Evolutionary conservation across 2,329 filamentous ascomycete species (phyloP), one percentile per base, ranked within the genome.

Genomic region (Leptosphaerulina australis): DNA sequence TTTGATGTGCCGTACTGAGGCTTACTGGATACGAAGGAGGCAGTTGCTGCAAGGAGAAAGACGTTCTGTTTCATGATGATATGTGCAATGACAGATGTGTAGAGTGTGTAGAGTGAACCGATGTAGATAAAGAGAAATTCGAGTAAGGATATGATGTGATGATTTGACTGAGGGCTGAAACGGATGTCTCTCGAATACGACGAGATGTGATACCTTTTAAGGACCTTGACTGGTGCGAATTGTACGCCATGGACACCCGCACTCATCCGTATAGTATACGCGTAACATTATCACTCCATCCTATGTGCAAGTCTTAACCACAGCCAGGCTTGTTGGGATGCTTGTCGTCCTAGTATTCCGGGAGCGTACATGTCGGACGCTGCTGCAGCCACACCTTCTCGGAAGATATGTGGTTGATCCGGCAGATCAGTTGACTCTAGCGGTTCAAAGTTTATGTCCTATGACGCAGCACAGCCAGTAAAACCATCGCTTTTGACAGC

Each of bases 31-130:
- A n/a, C 51, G 9, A 58, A 14, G 3, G 50, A 44, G 14, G 38
- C 48, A 3, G 48, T 44, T n/a, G 39, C 33, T 34, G 46, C 51
- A 10, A 46, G 37, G 26, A 40, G 25, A 14, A 55, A 25, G 5
- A 49, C 21, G 17, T 43, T 44, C 28, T 46, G 51, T 43, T 44
- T 55, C 49, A 52, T 52, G 37, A 12, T 50, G 47, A n/a, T 12
- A 7, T 33, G 17, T 22, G 20, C 10, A 17, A n/a, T 25, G 12
- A 9, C 8, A 17, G 10, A 8, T 36, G 18, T 14, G 15, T 21
- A 9, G 14, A 5, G 33, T 22, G 10, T 5, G n/a, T 2, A 4
- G 3, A 8, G 2, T 5, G 8, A 36, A 4, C 14, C 14, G 20
- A 9, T 17, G 4, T 39, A 22, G 25, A 29, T 3, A 5, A 2